These are phyloP conservation scores for Ajuga chamaepitys DNA, from an alignment of 257 asterid species.

Conservation along the genomic window DNA sequence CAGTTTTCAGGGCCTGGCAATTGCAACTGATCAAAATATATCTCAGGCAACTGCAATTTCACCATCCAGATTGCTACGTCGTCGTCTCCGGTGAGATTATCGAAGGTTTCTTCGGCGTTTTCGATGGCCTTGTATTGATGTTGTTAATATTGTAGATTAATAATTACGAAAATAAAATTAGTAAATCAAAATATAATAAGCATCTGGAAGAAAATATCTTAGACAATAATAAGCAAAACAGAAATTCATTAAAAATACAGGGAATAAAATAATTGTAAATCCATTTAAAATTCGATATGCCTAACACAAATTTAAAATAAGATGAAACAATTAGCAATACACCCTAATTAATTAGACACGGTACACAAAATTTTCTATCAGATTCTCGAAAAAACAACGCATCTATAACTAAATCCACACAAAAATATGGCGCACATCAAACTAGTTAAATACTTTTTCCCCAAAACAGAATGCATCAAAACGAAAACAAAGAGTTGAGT, in stretches of 20 bases:
- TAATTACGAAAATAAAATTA: too few relatives aligned
- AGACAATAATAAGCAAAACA: too few relatives aligned
- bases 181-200: too few relatives aligned
- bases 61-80: conserved; percentile 50
- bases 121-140: conserved; percentile 1
- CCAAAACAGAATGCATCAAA: neutral
- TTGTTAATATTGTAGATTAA: conserved; percentile 12
- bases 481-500: neutral
- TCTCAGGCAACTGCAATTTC: conserved; percentile 72
- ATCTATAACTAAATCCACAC: neutral
- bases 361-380: neutral
- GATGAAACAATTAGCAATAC: neutral
- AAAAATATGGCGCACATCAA: neutral
- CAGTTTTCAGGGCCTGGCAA: conserved; percentile 57
- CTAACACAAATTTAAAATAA: too few relatives aligned
- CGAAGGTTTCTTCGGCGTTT: conserved; percentile 7
- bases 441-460: neutral
- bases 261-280: too few relatives aligned
- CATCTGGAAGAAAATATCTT: too few relatives aligned
- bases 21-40: conserved; percentile 42
- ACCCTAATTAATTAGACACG: neutral
- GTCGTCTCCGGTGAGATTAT: conserved; percentile 22
- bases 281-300: too few relatives aligned
- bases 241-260: too few relatives aligned
- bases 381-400: neutral